phyloP scores from a whole-genome alignment of 2,329 filamentous ascomycete genomes.

The Tolypocladium album region DNA sequence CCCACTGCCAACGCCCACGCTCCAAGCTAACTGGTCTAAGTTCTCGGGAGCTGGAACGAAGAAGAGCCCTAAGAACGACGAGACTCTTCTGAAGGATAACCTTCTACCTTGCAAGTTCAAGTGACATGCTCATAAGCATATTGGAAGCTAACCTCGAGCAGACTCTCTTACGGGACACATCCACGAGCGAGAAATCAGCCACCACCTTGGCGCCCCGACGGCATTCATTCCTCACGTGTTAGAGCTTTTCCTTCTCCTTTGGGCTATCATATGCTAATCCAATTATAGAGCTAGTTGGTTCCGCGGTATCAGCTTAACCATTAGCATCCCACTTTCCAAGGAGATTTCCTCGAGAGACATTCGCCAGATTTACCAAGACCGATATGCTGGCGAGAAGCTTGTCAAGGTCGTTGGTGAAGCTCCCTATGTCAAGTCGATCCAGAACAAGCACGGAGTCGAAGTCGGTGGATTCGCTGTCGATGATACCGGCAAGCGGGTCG shows the following conservation, averaged over 20 bases:
- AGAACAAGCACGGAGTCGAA: slow-evolving; percentile 78
- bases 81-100: slow-evolving; percentile 73
- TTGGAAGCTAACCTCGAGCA: no score
- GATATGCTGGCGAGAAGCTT: slow-evolving; percentile 90
- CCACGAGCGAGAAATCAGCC: slow-evolving; percentile 82
- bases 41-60: slow-evolving; percentile 95
- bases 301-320: slow-evolving; percentile 86
- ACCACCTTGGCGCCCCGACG: slow-evolving; percentile 62
- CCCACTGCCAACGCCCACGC: no score
- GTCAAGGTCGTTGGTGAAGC: slow-evolving; percentile 86
- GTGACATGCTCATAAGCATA: no score
- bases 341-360: slow-evolving; percentile 87
- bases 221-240: slow-evolving; percentile 82
- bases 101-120: slow-evolving; percentile 54
- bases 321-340: slow-evolving; percentile 78
- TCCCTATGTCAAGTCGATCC: slow-evolving; percentile 76
- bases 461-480: slow-evolving; percentile 95
- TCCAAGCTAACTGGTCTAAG: no score
- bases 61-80: slow-evolving; percentile 87
- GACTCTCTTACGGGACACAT: slow-evolving; percentile 71
- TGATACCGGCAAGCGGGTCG: slow-evolving; percentile 77
- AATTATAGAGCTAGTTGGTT: slow-evolving; percentile 66
- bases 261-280: no score
- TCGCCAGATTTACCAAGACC: slow-evolving; percentile 87
- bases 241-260: no score